Conservation (phyloP, 139 green algal genomes). For the Chlamydomonas sphaeroides region DNA sequence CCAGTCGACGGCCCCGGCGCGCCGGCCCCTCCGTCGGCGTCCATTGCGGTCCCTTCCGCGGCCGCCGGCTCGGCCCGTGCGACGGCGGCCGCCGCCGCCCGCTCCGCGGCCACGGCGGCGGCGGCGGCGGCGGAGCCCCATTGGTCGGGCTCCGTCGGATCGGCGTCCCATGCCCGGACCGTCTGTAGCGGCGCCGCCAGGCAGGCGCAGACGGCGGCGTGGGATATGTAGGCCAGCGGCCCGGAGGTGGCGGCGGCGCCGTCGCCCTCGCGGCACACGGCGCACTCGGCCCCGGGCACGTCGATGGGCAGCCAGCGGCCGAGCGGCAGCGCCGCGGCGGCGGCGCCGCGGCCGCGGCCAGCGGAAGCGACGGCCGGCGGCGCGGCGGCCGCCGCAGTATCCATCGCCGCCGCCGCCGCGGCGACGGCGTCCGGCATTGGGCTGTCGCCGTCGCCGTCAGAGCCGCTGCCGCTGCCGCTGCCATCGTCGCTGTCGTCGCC, state of each 20-base stretch:
- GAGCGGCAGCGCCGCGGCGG: background rate
- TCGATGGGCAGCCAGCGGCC: slow-evolving; percentile 24
- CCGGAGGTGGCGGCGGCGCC: background rate
- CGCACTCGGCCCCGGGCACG: background rate
- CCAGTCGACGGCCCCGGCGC: too few species aligned
- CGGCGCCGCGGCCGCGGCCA: too few species aligned
- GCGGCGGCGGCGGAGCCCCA: too few species aligned
- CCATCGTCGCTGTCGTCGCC: background rate
- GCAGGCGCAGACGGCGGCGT: slow-evolving; percentile 7
- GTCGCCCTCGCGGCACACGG: slow-evolving; percentile 17
- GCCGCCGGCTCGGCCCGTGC: background rate
- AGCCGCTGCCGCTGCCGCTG: too few species aligned
- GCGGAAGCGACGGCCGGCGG: too few species aligned
- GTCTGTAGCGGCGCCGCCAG: background rate
- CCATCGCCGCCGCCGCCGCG: too few species aligned
- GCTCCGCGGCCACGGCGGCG: background rate
- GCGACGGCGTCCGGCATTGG: background rate
- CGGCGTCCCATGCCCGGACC: background rate
- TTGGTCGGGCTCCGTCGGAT: background rate
- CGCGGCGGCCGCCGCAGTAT: background rate
- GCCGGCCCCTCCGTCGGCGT: background rate
- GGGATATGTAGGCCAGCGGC: slow-evolving; percentile 14
- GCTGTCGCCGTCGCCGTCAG: too few species aligned
- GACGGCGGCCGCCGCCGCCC: background rate
- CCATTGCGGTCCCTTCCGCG: background rate